Evolutionary conservation across 345 rosid genomes (phyloP).

Genomic region (Pelargonium nanum): DNA sequence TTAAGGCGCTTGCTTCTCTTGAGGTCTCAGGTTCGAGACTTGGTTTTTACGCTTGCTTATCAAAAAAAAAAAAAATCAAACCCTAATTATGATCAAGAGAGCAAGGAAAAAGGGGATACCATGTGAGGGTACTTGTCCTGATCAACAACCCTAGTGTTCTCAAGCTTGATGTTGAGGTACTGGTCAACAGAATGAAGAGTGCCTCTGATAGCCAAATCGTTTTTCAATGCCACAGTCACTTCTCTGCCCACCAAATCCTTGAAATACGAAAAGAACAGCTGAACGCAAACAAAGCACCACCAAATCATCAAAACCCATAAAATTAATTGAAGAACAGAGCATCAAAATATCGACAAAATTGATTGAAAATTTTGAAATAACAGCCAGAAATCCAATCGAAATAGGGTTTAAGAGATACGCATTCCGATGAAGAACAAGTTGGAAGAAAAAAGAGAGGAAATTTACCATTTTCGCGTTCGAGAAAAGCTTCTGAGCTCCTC

Average conservation of each 20-base stretch:
- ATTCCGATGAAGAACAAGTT: not conserved
- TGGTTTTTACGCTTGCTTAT: no score
- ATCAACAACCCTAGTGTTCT: constrained; percentile 98
- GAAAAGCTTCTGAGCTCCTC: not conserved
- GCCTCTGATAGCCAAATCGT: constrained; percentile 95
- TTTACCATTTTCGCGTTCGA: not conserved
- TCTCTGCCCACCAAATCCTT: constrained; percentile 99
- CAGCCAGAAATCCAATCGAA: not conserved
- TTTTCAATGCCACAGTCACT: constrained; percentile 98
- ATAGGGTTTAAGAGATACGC: not conserved
- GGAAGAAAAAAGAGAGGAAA: not conserved
- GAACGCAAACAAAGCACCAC: no score
- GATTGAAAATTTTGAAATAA: not conserved
- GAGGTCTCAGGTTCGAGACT: no score
- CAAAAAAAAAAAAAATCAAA: no score
- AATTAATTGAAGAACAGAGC: not conserved
- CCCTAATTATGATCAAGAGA: not conserved
- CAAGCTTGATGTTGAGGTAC: constrained; percentile 97
- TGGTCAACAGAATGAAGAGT: constrained; percentile 99
- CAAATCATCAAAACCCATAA: constrained; percentile 9
- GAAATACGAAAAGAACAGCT: constrained; percentile 99
- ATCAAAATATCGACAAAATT: not conserved
- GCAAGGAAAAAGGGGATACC: constrained; percentile 27
- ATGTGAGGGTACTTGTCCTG: constrained; percentile 99
- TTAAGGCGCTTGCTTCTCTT: no score